Base-by-base conservation (phyloP, 1,139 yeast species). In the Saccharomyces hybrid region DNA sequence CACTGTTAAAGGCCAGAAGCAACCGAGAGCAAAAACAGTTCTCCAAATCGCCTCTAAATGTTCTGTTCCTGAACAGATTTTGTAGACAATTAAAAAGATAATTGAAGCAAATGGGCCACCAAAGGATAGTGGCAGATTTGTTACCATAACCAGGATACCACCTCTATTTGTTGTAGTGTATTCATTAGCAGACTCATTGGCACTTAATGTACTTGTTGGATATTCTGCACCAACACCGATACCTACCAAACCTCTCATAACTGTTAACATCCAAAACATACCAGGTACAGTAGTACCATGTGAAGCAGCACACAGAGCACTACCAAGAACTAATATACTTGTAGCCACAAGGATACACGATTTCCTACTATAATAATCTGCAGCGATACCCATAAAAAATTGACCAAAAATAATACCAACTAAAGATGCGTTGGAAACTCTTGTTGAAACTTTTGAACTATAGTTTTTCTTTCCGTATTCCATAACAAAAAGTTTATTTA, bases 361-460 rank as follows among this genome's bases (percentile, higher is more conserved):
- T 66, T 85, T 88, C 73, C 97, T 82, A 11, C 90, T 85, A 62
- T 83, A 75, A 65, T 83, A 80, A 72, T 90, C 97, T 16, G 95
- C 80, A 52, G 87, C 73, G 64, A 82, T 83, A 51, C 96, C 97
- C 71, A 90, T 89, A 2, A 76, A 54, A 54, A 90, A 77, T 75
- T 84, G 91, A 48, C 97, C 97, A n/a, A 87, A 78, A 52, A 90
- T 95, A 2, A 91, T 89, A 64, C 97, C 97, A 11, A 80, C 96
- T 67, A 90, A 90, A 0, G 90, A 96, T 66, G 90, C 86, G n/a
- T 96, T 83, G 0, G 95, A 78, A 54, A 90, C 87, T 65, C 89
- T 88, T 58, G 82, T 78, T 55, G 86, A 81, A 27, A 96, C 96
- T 52, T 72, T 70, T 0, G 95, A 86, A 11, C 78, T 65, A 2